These are phyloP conservation scores for Candida loeiensis DNA, from an alignment of 805 yeast species.

Conservation along the genomic window DNA sequence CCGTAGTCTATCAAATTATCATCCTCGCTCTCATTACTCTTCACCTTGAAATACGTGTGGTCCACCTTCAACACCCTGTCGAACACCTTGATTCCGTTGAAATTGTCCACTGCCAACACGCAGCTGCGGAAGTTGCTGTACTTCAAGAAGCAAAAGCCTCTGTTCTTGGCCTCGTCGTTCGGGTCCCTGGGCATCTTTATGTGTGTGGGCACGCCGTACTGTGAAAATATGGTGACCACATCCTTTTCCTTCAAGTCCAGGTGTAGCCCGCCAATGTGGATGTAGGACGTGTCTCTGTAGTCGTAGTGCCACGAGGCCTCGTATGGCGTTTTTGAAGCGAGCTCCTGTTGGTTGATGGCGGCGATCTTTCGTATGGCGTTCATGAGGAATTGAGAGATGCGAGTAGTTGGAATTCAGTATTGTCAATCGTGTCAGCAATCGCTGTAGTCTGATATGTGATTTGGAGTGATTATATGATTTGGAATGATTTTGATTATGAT, in stretches of 20 bases:
- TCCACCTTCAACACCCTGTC: slow-evolving; percentile 58
- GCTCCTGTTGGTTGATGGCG: slow-evolving; percentile 62
- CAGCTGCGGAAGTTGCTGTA: slow-evolving; percentile 81
- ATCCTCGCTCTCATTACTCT: slow-evolving; percentile 49
- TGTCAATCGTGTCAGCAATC: no score
- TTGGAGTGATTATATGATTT: no score
- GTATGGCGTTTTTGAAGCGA: slow-evolving; percentile 53
- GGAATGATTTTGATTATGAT: no score
- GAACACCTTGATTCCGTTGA: slow-evolving; percentile 63
- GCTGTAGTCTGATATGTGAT: no score
- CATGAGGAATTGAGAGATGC: slow-evolving; percentile 19
- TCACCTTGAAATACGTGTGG: slow-evolving; percentile 61
- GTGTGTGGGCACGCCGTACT: slow-evolving; percentile 83
- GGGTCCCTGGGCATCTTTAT: slow-evolving; percentile 63
- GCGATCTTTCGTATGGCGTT: slow-evolving; percentile 44
- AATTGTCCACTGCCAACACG: slow-evolving; percentile 81
- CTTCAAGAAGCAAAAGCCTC: slow-evolving; percentile 78
- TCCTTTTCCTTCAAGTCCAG: slow-evolving; percentile 69
- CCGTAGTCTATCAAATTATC: slow-evolving; percentile 33
- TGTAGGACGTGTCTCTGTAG: slow-evolving; percentile 68
- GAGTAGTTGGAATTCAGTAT: no score
- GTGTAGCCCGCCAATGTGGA: slow-evolving; percentile 74
- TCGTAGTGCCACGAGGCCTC: slow-evolving; percentile 89
- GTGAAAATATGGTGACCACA: slow-evolving; percentile 74
- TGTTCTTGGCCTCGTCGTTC: slow-evolving; percentile 56